These are phyloP conservation scores for Talaromyces sp. DNA, from an alignment of 2,329 filamentous ascomycete species.

Conservation along the genomic window DNA sequence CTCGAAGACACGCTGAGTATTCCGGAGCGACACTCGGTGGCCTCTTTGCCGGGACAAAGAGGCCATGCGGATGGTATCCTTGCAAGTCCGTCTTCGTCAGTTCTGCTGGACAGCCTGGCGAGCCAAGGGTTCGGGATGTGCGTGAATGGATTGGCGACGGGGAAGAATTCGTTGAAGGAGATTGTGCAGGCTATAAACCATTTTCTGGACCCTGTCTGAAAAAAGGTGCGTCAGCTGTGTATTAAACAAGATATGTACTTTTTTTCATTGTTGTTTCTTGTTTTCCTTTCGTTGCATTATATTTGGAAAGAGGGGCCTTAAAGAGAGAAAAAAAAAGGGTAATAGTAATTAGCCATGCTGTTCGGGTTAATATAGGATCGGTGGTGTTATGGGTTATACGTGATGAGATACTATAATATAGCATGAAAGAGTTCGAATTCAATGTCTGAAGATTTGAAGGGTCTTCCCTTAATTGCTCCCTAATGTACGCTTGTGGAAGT, in stretches of 20 bases:
- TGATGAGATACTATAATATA: not conserved
- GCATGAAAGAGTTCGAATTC: not conserved
- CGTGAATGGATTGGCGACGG: slow-evolving; percentile 9
- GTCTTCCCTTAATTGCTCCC: not conserved
- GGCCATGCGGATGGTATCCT: slow-evolving; percentile 1
- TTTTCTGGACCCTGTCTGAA: slow-evolving; percentile 2
- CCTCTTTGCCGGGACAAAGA: not conserved
- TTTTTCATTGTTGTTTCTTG: not conserved
- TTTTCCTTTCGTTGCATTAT: not conserved
- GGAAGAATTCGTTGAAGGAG: slow-evolving; percentile 9
- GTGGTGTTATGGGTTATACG: not conserved
- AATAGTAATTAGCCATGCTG: not conserved
- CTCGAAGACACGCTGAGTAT: slow-evolving; percentile 9
- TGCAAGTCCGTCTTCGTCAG: slow-evolving; percentile 1
- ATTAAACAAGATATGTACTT: not conserved
- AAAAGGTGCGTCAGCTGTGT: not conserved
- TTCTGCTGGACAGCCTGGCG: slow-evolving; percentile 3
- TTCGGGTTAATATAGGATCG: not conserved
- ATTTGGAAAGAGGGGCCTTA: not conserved
- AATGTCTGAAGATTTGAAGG: not conserved
- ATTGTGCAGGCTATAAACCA: slow-evolving; percentile 9
- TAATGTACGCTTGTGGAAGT: not conserved
- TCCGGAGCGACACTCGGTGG: slow-evolving; percentile 7
- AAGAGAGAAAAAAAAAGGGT: not conserved
- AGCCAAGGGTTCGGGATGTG: slow-evolving; percentile 9